Base-by-base conservation (phyloP, 768 basidiomycete species). In the Podaxis sp. region DNA sequence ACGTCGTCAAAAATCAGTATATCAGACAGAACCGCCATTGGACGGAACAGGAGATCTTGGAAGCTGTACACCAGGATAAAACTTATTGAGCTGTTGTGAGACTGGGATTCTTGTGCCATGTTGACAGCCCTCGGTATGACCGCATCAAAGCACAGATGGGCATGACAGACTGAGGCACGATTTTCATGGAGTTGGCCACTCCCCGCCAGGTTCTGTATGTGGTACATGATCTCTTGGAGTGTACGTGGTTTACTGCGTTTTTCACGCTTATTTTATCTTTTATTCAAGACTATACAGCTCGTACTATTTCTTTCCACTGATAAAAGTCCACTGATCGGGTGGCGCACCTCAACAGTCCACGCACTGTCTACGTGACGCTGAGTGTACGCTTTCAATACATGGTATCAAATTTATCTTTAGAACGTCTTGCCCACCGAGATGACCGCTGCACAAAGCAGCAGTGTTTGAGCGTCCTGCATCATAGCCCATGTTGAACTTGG, bases 221-320 rank as follows among this genome's bases (percentile, higher is more conserved):
- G 5, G 47, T 62, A 38, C 61, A 66, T 19, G 65, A 63, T 40
- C 59, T 66, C 2, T 37, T 66, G n/a, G 62, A 66, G 43, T 41
- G 65, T 63, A 36, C 59, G 65, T 59, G 9, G 27, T 2, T 41
- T 17, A 22, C 27, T 29, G 27, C 8, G 29, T 29, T 29, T 8
- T 29, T 29, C 29, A 29, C 29, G 27, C 6, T 29, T 7, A 29
- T 29, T 29, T 29, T 29, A 1, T 29, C 29, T 29, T 29, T 29
- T 29, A 29, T 29, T 29, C 29, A 29, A 29, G 7, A 29, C 29
- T 29, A 29, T 29, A 29, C 8, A 7, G 29, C 7, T 29, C 2
- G 29, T 29, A 29, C 8, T 8, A 29, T 29, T 29, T 29, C 7
- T 8, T 8, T 8, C 29, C 29, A 29, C 29, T 1, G 6, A 29